A percentile compares a stretch with the other conserved stretches of the same genome.
Conservation (phyloP, 805 yeast species). For the Ogataea ganodermae region DNA sequence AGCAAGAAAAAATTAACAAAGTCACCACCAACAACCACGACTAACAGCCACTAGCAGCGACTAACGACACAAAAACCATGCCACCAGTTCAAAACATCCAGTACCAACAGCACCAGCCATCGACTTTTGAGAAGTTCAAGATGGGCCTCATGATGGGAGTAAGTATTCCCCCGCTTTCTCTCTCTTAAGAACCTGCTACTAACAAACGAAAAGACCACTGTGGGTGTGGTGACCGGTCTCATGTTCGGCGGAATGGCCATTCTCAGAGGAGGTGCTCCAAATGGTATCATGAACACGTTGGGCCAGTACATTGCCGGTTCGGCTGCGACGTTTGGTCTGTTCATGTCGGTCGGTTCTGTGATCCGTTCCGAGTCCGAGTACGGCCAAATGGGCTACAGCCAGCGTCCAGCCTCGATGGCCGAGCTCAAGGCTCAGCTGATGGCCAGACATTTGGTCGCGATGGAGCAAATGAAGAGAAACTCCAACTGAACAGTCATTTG, state of each 20-base stretch:
- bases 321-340: slow-evolving; percentile 93
- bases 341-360: slow-evolving; percentile 94
- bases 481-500: background rate
- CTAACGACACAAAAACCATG: slow-evolving; percentile 32
- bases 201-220: slow-evolving; percentile 50
- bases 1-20: background rate
- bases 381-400: slow-evolving; percentile 21
- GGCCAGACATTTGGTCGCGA: slow-evolving; percentile 40
- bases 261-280: slow-evolving; percentile 94
- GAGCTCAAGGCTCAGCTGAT: slow-evolving; percentile 44
- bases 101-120: slow-evolving; percentile 61
- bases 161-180: slow-evolving; percentile 28
- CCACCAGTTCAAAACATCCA: slow-evolving; percentile 74
- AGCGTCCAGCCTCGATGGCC: slow-evolving; percentile 34
- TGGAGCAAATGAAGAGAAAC: slow-evolving; percentile 28
- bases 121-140: slow-evolving; percentile 93
- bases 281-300: slow-evolving; percentile 92
- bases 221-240: slow-evolving; percentile 93
- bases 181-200: slow-evolving; percentile 7
- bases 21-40: no score
- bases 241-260: slow-evolving; percentile 93
- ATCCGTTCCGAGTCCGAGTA: slow-evolving; percentile 68
- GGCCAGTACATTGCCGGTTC: slow-evolving; percentile 97
- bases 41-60: no score
- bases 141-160: slow-evolving; percentile 98